Evolutionary conservation across 805 yeast species (phyloP).

Genomic region (Schizosaccharomyces osmophilus): DNA sequence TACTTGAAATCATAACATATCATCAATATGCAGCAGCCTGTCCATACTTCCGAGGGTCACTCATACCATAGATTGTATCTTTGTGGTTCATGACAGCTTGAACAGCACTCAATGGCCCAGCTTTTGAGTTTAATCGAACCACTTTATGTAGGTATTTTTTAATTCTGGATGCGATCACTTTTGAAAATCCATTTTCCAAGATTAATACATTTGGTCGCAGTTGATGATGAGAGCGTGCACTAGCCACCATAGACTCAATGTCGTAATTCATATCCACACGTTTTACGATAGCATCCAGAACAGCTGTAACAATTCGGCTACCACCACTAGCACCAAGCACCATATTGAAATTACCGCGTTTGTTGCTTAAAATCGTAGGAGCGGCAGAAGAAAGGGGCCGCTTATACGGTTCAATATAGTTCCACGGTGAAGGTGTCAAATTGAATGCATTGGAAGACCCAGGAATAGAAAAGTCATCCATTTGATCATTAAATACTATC

Average conservation of each 20-base stretch:
- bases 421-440: conserved; percentile 55
- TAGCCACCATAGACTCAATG: conserved; percentile 43
- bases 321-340: conserved; percentile 91
- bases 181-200: conserved; percentile 22
- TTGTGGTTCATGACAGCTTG: neutral
- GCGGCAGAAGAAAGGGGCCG: conserved; percentile 69
- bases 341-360: conserved; percentile 25
- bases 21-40: neutral
- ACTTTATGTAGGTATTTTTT: neutral
- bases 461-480: conserved; percentile 83
- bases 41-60: neutral
- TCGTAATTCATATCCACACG: conserved; percentile 32
- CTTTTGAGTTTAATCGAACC: neutral
- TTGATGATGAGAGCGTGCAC: conserved; percentile 77
- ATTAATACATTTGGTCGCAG: conserved; percentile 44
- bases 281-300: conserved; percentile 57
- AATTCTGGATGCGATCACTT: neutral
- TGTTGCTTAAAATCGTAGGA: conserved; percentile 39
- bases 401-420: conserved; percentile 48
- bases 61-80: neutral
- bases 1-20: no score
- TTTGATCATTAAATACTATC: conserved; percentile 59
- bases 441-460: conserved; percentile 49
- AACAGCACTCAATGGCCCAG: neutral
- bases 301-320: conserved; percentile 57